Base-by-base conservation (phyloP, 345 rosid species). In the Gossypium mustelinum region DNA sequence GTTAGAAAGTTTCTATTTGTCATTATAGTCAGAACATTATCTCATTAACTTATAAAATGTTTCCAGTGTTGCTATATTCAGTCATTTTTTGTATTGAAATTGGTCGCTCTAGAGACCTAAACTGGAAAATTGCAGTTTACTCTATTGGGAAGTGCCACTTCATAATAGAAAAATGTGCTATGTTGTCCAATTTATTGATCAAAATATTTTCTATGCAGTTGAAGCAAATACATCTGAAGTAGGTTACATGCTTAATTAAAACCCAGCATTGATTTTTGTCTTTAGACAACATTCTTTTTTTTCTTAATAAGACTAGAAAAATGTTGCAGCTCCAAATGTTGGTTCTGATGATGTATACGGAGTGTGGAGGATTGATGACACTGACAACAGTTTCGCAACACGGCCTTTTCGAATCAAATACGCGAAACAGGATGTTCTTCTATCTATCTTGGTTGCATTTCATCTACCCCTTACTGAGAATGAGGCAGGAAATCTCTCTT, bases 391-490 rank as follows among this genome's bases (percentile, higher is more conserved):
- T 80, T 95, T 95, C 84, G 83, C 81, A 17, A 93, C 99, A 63
- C 97, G 86, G 76, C 99, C 98, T 50, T 95, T 95, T 68, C 86
- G 89, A 68, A 89, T 93, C 77, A 91, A 90, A 82, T 95, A 90
- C 75, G 96, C 96, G 0, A 89, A 96, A 85, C 99, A 95, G 83
- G 97, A 95, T 84, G 81, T 95, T 80, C 89, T 80, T 79, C 79
- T 95, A 39, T 89, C 86, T 75, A 75, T 89, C 85, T 82, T 95
- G 98, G 81, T 93, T 72, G 89, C 97, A 1, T 95, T 95, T 74
- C 79, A 82, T 81, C 81, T 95, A 70, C 84, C 94, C 69, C 87
- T 87, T 13, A 52, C 65, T 79, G 81, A 79, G 80, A 78, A 78
- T 73, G 86, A 89, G 96, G 99, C 93, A 50, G 29, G 22, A 12